Conservation (phyloP, 176 grass and related monocot genomes). For the Paspalum vaginatum region DNA sequence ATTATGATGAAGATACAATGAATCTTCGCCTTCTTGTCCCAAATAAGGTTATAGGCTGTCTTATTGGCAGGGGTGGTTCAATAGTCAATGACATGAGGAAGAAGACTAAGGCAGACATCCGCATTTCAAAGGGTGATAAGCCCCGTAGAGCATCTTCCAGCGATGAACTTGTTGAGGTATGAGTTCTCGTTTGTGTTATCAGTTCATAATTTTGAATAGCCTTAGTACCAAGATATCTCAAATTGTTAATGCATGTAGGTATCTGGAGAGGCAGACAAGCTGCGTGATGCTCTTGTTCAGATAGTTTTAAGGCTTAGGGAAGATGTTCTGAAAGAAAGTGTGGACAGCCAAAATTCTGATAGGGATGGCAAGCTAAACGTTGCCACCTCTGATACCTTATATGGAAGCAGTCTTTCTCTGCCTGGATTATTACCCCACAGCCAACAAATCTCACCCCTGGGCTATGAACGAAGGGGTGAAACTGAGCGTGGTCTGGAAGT, state of each 20-base stretch:
- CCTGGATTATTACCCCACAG: conserved; percentile 63
- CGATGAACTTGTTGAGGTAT: conserved; percentile 93
- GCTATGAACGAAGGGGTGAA: conserved; percentile 75
- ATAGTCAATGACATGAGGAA: conserved; percentile 94
- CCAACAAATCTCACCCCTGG: conserved; percentile 47
- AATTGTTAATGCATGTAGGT: conserved; percentile 53
- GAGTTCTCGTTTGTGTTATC: conserved; percentile 19
- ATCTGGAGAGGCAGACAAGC: conserved; percentile 73
- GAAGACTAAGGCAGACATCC: conserved; percentile 82
- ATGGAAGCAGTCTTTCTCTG: conserved; percentile 53
- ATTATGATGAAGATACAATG: conserved; percentile 62
- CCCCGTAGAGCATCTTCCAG: conserved; percentile 64
- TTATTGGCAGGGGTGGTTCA: conserved; percentile 94
- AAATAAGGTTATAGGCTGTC: conserved; percentile 77
- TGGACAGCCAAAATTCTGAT: conserved; percentile 63
- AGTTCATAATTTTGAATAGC: conserved; percentile 8
- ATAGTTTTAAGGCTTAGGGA: conserved; percentile 92
- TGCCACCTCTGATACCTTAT: conserved; percentile 60
- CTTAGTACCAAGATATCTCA: conserved; percentile 2
- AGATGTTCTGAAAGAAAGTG: conserved; percentile 85
- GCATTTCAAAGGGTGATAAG: conserved; percentile 86
- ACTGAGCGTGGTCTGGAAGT: conserved; percentile 56
- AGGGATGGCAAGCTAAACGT: conserved; percentile 60
- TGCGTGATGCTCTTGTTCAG: conserved; percentile 93
- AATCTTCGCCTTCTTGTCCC: conserved; percentile 87